Evolutionary conservation across 257 asterid species (phyloP).

Genomic region (Penstemon barbatus): DNA sequence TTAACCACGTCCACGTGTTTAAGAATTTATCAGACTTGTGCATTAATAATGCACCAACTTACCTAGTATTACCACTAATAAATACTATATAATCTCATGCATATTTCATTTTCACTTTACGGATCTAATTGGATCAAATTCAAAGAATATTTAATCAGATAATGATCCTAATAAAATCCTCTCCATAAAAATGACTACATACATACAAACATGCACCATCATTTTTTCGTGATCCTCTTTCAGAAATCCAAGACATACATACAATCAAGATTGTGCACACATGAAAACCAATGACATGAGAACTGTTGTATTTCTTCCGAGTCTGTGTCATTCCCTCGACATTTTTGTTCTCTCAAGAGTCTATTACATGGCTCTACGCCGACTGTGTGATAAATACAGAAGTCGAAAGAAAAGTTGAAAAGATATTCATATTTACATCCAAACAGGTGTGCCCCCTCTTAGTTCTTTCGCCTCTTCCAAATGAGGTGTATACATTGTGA

Average conservation of each 20-base stretch:
- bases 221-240: too few relatives aligned
- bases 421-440: conserved; percentile 14
- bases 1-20: too few relatives aligned
- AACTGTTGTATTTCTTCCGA: neutral
- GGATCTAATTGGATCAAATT: too few relatives aligned
- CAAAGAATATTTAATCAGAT: too few relatives aligned
- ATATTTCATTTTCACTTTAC: too few relatives aligned
- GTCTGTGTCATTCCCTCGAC: neutral
- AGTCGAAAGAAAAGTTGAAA: conserved; percentile 14
- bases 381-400: conserved; percentile 5
- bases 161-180: too few relatives aligned
- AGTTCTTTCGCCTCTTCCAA: conserved; percentile 13
- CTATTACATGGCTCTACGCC: conserved; percentile 10
- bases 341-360: neutral
- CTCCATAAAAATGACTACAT: too few relatives aligned
- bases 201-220: too few relatives aligned
- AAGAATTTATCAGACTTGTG: too few relatives aligned
- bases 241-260: neutral
- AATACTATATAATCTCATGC: too few relatives aligned
- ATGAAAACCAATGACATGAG: neutral
- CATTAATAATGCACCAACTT: too few relatives aligned
- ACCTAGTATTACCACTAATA: too few relatives aligned
- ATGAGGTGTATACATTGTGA: neutral
- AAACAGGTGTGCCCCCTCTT: neutral
- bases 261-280: neutral